Conservation (phyloP, 2,329 filamentous ascomycete genomes). For the Ophiosphaerella korrae region DNA sequence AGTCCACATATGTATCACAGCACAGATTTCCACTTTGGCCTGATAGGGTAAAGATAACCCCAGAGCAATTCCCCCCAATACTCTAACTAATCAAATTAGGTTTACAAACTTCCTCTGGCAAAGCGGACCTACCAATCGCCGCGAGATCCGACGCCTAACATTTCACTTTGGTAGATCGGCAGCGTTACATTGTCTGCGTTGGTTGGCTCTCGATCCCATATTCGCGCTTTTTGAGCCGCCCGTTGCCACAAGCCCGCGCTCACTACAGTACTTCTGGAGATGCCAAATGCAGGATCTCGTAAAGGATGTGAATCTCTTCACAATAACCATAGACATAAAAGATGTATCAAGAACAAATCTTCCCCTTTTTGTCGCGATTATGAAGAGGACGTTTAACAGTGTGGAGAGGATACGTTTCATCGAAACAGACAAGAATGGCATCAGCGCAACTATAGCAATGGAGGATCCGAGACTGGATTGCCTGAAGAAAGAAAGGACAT, state of each 20-base stretch:
- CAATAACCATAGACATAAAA: conserved; percentile 29
- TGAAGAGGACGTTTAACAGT: conserved; percentile 24
- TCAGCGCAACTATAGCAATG: not conserved
- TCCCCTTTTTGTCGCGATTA: conserved; percentile 28
- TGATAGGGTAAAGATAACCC: conserved; percentile 10
- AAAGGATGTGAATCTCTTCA: conserved; percentile 27
- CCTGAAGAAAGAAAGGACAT: conserved; percentile 5
- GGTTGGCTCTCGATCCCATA: conserved; percentile 35
- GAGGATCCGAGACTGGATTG: conserved; percentile 8
- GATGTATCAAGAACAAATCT: conserved; percentile 23
- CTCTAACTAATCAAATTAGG: not conserved
- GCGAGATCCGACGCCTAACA: conserved; percentile 24
- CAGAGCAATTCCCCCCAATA: not conserved
- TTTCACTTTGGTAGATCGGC: conserved; percentile 28
- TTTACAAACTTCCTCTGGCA: conserved; percentile 29
- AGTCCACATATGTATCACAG: conserved; percentile 29
- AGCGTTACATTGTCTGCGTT: conserved; percentile 36
- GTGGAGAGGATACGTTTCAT: conserved; percentile 20
- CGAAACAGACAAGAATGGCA: conserved; percentile 5
- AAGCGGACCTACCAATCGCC: conserved; percentile 28
- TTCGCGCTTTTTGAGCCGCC: conserved; percentile 35
- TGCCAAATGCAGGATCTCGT: conserved; percentile 37
- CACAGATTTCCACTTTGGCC: conserved; percentile 34
- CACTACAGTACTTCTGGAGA: conserved; percentile 37
- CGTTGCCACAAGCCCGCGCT: conserved; percentile 19